Conservation (phyloP, 352 stramenopile genomes). For the Phytopythium kandeliae region DNA sequence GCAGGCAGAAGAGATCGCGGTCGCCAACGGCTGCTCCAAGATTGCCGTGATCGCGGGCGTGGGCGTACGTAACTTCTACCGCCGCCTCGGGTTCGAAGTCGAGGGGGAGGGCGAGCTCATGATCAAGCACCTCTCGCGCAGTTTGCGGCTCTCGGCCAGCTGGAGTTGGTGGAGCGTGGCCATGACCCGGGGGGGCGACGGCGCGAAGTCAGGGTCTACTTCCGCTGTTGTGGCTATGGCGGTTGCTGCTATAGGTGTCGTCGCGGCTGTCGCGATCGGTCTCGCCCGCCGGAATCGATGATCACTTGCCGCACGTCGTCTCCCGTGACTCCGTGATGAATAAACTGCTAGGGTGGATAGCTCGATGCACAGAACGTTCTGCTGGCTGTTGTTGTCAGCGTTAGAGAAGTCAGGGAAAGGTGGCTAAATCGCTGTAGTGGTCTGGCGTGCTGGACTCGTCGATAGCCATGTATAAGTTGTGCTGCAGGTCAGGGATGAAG, state of each 20-base stretch:
- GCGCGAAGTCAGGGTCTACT: neutral
- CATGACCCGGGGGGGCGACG: neutral
- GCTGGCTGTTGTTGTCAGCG: too few species aligned
- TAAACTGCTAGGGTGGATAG: too few species aligned
- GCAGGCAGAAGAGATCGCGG: conserved; percentile 76
- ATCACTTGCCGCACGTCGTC: too few species aligned
- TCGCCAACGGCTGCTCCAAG: conserved; percentile 64
- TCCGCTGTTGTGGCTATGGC: neutral
- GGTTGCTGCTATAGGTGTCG: neutral
- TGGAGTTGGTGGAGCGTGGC: neutral
- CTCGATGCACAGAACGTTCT: too few species aligned
- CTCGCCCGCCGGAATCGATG: conserved; percentile 1
- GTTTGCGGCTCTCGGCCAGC: neutral
- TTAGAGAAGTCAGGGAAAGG: too few species aligned
- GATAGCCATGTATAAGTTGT: too few species aligned
- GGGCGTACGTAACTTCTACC: conserved; percentile 90
- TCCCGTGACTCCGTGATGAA: too few species aligned
- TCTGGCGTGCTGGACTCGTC: too few species aligned
- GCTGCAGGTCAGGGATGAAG: too few species aligned
- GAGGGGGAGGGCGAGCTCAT: conserved; percentile 82
- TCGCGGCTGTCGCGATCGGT: neutral
- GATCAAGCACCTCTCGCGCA: conserved; percentile 64
- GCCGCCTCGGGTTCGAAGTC: conserved; percentile 83
- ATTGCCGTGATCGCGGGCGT: conserved; percentile 88
- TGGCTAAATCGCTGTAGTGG: too few species aligned